Percentiles rank a stretch among this genome's conserved stretches.
Conservation (phyloP, 805 yeast genomes). For the Myxozyma neglecta region DNA sequence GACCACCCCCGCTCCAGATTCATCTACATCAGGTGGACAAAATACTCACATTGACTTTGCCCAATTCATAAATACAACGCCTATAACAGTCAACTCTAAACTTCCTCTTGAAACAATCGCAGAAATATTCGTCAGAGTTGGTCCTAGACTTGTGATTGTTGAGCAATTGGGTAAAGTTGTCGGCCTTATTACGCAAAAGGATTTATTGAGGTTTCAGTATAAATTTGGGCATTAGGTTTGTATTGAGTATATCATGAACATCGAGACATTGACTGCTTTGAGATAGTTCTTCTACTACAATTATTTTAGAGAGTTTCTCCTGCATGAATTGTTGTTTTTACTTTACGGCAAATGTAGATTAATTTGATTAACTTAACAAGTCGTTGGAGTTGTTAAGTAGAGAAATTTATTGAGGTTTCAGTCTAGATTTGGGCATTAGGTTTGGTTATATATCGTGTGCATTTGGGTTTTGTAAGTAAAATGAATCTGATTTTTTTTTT, state of each 20-base stretch:
- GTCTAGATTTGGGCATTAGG: conserved; percentile 11
- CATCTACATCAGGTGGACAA: not conserved
- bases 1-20: not conserved
- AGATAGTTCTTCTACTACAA: too few relatives aligned
- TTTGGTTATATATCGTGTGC: too few relatives aligned
- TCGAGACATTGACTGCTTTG: too few relatives aligned
- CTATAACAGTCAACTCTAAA: conserved; percentile 56
- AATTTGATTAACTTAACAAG: too few relatives aligned
- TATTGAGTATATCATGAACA: too few relatives aligned
- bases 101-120: conserved; percentile 61
- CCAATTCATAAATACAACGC: conserved; percentile 52
- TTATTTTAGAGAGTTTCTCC: too few relatives aligned
- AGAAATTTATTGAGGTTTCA: conserved; percentile 71
- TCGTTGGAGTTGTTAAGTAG: conserved; percentile 75
- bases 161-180: conserved; percentile 57
- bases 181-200: conserved; percentile 86
- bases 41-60: conserved; percentile 23
- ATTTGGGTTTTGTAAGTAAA: too few relatives aligned
- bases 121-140: conserved; percentile 71
- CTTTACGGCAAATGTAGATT: too few relatives aligned
- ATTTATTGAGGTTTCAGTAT: conserved; percentile 56
- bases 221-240: not conserved
- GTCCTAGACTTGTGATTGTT: conserved; percentile 73
- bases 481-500: too few relatives aligned
- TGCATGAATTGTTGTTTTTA: too few relatives aligned